Conservation (phyloP, 371 early-diverging fungal species). For the Basidiobolus meristosporus region DNA sequence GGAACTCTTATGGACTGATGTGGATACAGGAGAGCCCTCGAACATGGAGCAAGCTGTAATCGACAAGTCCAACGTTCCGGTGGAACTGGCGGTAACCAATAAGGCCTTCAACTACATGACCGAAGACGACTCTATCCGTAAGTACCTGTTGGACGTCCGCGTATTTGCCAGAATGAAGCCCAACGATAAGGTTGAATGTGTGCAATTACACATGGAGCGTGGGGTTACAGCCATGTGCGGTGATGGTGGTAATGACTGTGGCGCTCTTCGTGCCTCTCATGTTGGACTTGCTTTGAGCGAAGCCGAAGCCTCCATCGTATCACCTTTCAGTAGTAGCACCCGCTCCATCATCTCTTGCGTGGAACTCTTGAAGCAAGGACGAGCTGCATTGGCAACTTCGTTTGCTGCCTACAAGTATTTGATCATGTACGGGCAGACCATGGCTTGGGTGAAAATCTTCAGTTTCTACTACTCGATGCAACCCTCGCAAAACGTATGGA, state of each 20-base stretch:
- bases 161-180: slow-evolving; percentile 71
- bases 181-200: slow-evolving; percentile 41
- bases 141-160: slow-evolving; percentile 25
- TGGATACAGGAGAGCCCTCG: slow-evolving; percentile 5
- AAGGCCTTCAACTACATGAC: slow-evolving; percentile 37
- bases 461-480: slow-evolving; percentile 30
- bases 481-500: slow-evolving; percentile 40
- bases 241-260: slow-evolving; percentile 94
- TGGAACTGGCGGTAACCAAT: slow-evolving; percentile 54
- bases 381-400: slow-evolving; percentile 55
- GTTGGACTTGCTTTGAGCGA: slow-evolving; percentile 87
- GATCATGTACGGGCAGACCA: slow-evolving; percentile 54
- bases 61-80: neutral
- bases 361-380: slow-evolving; percentile 45
- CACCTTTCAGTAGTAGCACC: slow-evolving; percentile 57
- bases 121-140: slow-evolving; percentile 18
- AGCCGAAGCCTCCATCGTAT: slow-evolving; percentile 70
- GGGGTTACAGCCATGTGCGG: slow-evolving; percentile 79
- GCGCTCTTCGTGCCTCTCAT: slow-evolving; percentile 79
- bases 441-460: slow-evolving; percentile 41
- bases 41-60: neutral
- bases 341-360: slow-evolving; percentile 50
- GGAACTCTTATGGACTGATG: slow-evolving; percentile 13
- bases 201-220: slow-evolving; percentile 52
- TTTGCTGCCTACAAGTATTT: slow-evolving; percentile 58